Conservation (phyloP, 257 asterid species). For the Jacaranda mimosifolia region DNA sequence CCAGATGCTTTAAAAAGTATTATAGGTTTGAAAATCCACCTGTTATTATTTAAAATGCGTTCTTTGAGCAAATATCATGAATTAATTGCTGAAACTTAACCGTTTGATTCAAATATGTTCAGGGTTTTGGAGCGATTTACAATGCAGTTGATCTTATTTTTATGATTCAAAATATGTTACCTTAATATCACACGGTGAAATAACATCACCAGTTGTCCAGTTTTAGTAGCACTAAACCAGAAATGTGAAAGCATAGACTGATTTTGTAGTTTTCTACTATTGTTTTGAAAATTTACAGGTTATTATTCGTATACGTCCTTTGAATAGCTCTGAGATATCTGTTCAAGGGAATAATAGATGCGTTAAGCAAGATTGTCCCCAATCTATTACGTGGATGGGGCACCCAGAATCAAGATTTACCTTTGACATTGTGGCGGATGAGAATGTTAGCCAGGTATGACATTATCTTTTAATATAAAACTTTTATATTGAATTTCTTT, state of each 20-base stretch:
- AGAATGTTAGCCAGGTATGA: slow-evolving; percentile 86
- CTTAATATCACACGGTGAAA: not conserved
- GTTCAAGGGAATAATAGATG: slow-evolving; percentile 76
- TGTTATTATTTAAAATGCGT: not conserved
- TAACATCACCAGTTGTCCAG: not conserved
- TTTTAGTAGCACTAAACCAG: not conserved
- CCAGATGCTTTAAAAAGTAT: not conserved
- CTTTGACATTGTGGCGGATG: slow-evolving; percentile 93
- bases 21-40: not conserved
- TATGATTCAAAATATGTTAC: not conserved
- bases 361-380: slow-evolving; percentile 89
- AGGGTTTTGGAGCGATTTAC: not conserved
- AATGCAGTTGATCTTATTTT: not conserved
- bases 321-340: slow-evolving; percentile 80
- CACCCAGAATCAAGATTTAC: slow-evolving; percentile 90
- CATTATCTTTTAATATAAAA: not conserved
- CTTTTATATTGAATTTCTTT: slow-evolving; percentile 12
- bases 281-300: slow-evolving; percentile 58
- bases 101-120: not conserved
- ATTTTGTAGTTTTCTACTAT: not conserved
- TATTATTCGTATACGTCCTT: slow-evolving; percentile 85
- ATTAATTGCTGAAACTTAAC: not conserved
- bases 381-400: slow-evolving; percentile 88
- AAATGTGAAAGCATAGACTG: not conserved
- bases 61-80: not conserved